Conservation (phyloP, 2,329 filamentous ascomycete species). For the Xylariales sp. region DNA sequence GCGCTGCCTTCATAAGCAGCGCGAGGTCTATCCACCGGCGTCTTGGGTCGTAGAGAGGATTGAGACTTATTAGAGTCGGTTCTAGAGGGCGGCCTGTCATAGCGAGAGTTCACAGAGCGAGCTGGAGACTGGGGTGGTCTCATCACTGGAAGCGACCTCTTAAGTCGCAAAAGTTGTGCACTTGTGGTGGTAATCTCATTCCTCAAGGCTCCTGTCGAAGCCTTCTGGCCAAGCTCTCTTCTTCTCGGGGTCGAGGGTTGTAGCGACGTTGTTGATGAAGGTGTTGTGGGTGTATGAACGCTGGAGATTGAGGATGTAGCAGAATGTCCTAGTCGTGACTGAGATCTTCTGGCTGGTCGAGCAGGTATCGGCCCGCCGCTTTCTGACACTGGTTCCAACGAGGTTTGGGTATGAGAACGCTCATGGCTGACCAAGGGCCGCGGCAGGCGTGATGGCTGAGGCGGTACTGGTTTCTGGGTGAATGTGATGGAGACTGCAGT, state of each 20-base stretch:
- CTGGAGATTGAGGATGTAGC: constrained; percentile 64
- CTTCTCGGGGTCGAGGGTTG: constrained; percentile 57
- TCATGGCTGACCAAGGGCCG: constrained; percentile 64
- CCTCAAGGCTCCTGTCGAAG: constrained; percentile 49
- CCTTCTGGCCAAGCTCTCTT: constrained; percentile 52
- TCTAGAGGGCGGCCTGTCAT: constrained; percentile 57
- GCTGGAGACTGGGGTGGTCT: constrained; percentile 45
- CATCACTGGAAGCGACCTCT: constrained; percentile 61
- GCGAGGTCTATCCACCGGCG: constrained; percentile 61
- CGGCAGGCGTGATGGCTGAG: constrained; percentile 65
- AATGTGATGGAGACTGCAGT: constrained; percentile 86
- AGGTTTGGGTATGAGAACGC: constrained; percentile 61
- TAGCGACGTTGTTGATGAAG: constrained; percentile 48
- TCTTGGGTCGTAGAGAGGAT: constrained; percentile 59
- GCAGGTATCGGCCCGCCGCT: constrained; percentile 66
- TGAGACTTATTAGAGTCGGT: constrained; percentile 47
- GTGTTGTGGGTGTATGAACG: constrained; percentile 56
- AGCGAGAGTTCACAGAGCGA: constrained; percentile 42
- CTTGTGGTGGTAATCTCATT: constrained; percentile 61
- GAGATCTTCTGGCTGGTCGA: constrained; percentile 55
- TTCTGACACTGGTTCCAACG: constrained; percentile 90
- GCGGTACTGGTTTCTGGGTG: constrained; percentile 65
- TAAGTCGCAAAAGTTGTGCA: constrained; percentile 60
- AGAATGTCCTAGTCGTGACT: constrained; percentile 65
- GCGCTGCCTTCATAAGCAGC: constrained; percentile 46